phyloP scores from a whole-genome alignment of 345 rosid species.

The Arabidopsis arenosa region DNA sequence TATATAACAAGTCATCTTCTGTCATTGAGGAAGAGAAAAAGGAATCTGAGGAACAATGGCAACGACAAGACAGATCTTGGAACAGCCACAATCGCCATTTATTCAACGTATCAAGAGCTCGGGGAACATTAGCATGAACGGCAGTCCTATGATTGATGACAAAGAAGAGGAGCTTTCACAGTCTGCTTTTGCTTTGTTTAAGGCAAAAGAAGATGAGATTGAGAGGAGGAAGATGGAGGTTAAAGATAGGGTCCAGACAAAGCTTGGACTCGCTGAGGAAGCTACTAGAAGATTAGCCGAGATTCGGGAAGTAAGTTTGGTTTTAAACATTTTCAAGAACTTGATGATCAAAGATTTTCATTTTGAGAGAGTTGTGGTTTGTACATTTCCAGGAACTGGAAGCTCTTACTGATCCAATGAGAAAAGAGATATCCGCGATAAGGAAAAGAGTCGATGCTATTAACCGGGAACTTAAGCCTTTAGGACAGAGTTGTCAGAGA shows the following conservation, averaged over 20 bases:
- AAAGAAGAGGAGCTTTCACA: conserved; percentile 74
- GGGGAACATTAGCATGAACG: conserved; percentile 46
- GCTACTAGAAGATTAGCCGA: conserved; percentile 76
- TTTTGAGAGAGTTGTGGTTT: conserved; percentile 16
- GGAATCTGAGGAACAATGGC: conserved; percentile 47
- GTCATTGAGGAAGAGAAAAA: conserved; percentile 9
- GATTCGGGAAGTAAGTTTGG: conserved; percentile 73
- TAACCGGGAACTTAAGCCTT: conserved; percentile 65
- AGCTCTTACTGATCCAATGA: conserved; percentile 68
- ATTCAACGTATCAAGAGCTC: conserved; percentile 61
- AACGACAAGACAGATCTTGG: conserved; percentile 56
- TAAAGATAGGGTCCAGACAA: conserved; percentile 65
- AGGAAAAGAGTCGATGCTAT: conserved; percentile 72
- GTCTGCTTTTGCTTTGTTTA: conserved; percentile 72
- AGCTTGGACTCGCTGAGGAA: conserved; percentile 77
- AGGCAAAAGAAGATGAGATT: conserved; percentile 91
- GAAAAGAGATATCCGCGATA: conserved; percentile 65
- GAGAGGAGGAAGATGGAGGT: conserved; percentile 85
- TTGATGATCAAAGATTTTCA: conserved; percentile 26
- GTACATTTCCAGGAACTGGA: conserved; percentile 64
- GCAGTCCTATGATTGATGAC: conserved; percentile 60
- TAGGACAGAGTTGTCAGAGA: conserved; percentile 73
- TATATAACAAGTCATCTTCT: conserved; percentile 43
- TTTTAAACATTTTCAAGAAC: conserved; percentile 27
- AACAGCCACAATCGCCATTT: conserved; percentile 54